A percentile compares a stretch with the other conserved stretches of the same genome.
Evolutionary conservation across 495 filamentous ascomycete genomes (phyloP).

Genomic region (Xylaria intraflava): DNA sequence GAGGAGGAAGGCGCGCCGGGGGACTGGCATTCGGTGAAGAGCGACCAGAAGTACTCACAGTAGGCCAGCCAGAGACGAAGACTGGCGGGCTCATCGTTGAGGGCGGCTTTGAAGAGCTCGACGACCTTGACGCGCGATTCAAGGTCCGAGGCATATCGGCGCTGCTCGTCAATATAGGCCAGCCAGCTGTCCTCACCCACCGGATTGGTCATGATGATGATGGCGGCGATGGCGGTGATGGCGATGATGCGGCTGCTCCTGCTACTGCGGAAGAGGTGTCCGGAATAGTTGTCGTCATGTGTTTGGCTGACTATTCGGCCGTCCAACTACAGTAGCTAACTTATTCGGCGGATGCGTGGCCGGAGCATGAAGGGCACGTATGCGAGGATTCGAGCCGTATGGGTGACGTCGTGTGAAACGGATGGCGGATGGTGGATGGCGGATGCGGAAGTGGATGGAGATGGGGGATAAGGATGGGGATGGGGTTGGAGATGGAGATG

Average conservation of each 20-base stretch:
- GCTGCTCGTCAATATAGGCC: conserved; percentile 46
- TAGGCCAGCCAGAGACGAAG: conserved; percentile 82
- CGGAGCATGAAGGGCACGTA: conserved; percentile 3
- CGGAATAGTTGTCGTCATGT: conserved; percentile 7
- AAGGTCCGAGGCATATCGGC: conserved; percentile 42
- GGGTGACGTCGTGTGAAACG: too few relatives aligned
- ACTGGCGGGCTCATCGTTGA: conserved; percentile 76
- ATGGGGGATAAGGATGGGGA: too few relatives aligned
- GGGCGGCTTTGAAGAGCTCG: conserved; percentile 73
- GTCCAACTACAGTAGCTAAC: too few relatives aligned
- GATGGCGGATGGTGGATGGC: too few relatives aligned
- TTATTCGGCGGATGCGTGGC: background rate
- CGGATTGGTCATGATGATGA: conserved; percentile 43
- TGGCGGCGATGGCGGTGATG: background rate
- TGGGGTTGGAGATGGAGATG: too few relatives aligned
- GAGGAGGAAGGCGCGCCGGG: conserved; percentile 10
- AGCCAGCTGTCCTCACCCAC: conserved; percentile 52
- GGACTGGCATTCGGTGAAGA: conserved; percentile 60
- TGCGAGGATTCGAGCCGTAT: too few relatives aligned
- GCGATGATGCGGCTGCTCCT: background rate
- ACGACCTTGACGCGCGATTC: conserved; percentile 63
- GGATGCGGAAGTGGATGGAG: too few relatives aligned
- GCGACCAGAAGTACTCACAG: conserved; percentile 75
- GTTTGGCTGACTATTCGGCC: background rate
- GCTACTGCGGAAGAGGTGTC: conserved; percentile 4